Conservation (phyloP, 2,329 filamentous ascomycete genomes). For the Thielaviopsis populi region DNA sequence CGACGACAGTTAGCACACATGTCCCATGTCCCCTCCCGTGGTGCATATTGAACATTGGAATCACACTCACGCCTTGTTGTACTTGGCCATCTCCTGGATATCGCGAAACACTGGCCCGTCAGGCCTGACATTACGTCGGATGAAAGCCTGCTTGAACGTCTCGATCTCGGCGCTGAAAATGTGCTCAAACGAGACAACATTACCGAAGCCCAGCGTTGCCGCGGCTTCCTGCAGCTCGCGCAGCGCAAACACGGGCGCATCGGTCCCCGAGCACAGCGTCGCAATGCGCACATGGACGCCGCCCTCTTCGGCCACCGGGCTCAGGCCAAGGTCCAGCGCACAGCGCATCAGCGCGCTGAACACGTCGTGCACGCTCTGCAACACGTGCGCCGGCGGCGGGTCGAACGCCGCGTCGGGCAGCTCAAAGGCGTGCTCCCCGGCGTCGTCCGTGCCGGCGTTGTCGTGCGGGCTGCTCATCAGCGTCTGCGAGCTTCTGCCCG, state of each 20-base stretch:
- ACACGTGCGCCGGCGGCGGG: not conserved
- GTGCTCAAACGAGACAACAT: slow-evolving; percentile 35
- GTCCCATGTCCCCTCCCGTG: not conserved
- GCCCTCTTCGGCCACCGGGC: slow-evolving; percentile 21
- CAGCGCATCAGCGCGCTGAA: slow-evolving; percentile 8
- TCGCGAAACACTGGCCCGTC: slow-evolving; percentile 40
- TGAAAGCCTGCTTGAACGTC: slow-evolving; percentile 48
- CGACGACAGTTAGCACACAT: not conserved
- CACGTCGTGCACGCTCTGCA: slow-evolving; percentile 4
- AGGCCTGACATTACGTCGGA: slow-evolving; percentile 42
- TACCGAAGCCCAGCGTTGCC: slow-evolving; percentile 22
- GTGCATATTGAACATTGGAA: not conserved
- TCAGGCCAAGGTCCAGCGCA: slow-evolving; percentile 18
- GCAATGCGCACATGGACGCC: slow-evolving; percentile 33
- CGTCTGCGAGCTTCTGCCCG: not conserved
- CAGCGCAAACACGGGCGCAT: slow-evolving; percentile 54
- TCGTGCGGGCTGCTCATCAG: not conserved
- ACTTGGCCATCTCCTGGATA: slow-evolving; percentile 37
- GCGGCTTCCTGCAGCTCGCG: slow-evolving; percentile 36
- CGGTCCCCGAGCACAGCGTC: slow-evolving; percentile 68
- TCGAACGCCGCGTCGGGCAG: slow-evolving; percentile 5
- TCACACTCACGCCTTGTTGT: slow-evolving; percentile 31
- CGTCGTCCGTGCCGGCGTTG: not conserved
- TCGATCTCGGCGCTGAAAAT: slow-evolving; percentile 50
- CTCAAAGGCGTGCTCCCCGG: not conserved